phyloP scores from a whole-genome alignment of 2,329 filamentous ascomycete species.

The Pleochaeta shiraiana region DNA sequence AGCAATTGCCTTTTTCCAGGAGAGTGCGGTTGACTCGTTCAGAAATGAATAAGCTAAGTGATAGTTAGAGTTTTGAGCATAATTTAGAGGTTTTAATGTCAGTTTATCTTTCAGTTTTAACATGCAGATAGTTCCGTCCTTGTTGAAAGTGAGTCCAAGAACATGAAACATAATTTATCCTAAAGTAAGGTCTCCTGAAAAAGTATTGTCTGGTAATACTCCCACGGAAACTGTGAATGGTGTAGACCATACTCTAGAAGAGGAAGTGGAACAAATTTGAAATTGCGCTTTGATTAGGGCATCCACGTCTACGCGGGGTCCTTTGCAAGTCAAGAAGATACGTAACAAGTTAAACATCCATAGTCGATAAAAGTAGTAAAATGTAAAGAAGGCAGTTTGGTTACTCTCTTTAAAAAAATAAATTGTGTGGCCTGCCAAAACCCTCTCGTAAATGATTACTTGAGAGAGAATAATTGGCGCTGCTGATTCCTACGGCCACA shows the following conservation, averaged over 20 bases:
- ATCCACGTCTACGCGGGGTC: background rate
- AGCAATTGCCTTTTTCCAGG: background rate
- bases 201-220: background rate
- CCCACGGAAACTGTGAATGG: background rate
- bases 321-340: background rate
- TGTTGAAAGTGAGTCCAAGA: background rate
- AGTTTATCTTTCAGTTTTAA: background rate
- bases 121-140: background rate
- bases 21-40: background rate
- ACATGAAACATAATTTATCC: background rate
- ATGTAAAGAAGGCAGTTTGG: background rate
- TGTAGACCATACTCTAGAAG: background rate
- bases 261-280: background rate
- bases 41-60: background rate
- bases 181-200: background rate
- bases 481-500: background rate
- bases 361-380: background rate
- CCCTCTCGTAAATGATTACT: background rate
- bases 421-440: background rate
- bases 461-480: background rate
- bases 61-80: background rate
- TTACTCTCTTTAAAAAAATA: background rate
- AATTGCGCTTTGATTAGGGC: background rate
- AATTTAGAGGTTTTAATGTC: background rate
- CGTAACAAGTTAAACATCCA: background rate